phyloP scores from a whole-genome alignment of 371 early-diverging fungal species.

The Capniomyces stellatus region DNA sequence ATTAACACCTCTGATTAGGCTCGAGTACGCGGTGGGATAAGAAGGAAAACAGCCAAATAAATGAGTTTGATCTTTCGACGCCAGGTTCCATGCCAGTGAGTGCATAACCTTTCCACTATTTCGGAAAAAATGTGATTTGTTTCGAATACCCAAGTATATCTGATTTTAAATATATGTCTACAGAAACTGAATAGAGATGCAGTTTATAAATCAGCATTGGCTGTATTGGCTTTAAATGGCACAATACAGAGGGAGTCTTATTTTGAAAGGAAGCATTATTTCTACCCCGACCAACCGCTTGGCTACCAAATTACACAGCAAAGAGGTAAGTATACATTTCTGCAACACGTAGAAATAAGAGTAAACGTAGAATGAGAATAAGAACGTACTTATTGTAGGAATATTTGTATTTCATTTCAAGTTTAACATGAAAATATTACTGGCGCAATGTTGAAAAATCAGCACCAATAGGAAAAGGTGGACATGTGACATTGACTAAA shows the following conservation, averaged over 20 bases:
- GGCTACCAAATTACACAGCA: conserved; percentile 92
- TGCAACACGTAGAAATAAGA: too few species aligned
- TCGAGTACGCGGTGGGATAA: conserved; percentile 11
- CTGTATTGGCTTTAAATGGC: conserved; percentile 50
- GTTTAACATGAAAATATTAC: not conserved
- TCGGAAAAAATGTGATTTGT: too few species aligned
- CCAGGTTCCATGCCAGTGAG: conserved; percentile 46
- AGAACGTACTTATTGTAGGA: too few species aligned
- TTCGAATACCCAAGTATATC: too few species aligned
- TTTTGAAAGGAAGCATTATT: conserved; percentile 90
- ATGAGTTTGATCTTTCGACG: conserved; percentile 60
- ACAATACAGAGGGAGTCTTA: conserved; percentile 40
- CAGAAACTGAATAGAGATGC: conserved; percentile 40
- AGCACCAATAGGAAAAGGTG: conserved; percentile 20
- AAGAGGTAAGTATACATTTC: conserved; percentile 10
- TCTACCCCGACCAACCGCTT: conserved; percentile 76
- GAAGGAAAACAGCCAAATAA: conserved; percentile 44
- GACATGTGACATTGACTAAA: conserved; percentile 8
- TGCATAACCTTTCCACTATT: not conserved
- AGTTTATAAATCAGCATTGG: conserved; percentile 47
- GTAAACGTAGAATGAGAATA: too few species aligned
- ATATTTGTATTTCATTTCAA: too few species aligned
- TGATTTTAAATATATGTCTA: too few species aligned
- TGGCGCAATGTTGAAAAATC: not conserved
- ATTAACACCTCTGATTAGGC: too few species aligned